A percentile compares a stretch with the other conserved stretches of the same genome.
These are phyloP conservation scores for Aspergillus hancockii DNA, from an alignment of 495 filamentous ascomycete genomes.

Conservation along the genomic window DNA sequence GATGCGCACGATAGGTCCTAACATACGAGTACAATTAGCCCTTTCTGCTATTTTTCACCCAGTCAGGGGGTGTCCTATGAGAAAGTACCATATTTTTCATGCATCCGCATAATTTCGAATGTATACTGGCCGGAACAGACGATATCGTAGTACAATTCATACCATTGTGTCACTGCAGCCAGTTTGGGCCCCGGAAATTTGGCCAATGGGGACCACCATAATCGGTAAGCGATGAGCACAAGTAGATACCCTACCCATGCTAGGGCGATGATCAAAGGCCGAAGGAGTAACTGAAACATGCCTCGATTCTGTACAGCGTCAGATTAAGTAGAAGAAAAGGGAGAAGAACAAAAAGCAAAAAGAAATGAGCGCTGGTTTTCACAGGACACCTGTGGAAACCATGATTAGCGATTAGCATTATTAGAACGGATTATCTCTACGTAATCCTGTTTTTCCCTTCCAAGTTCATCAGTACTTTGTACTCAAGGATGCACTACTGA, in stretches of 20 bases:
- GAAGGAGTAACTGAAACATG: constrained; percentile 11
- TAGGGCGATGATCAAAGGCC: constrained; percentile 1
- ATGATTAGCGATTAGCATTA: not conserved
- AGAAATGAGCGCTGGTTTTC: not conserved
- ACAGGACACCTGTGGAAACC: not conserved
- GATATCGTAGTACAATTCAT: constrained; percentile 33
- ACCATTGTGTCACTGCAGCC: constrained; percentile 39
- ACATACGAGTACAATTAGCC: not conserved
- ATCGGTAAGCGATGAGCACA: constrained; percentile 31
- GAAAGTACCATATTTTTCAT: constrained; percentile 35
- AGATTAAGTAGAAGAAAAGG: not conserved
- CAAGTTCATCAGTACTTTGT: not conserved
- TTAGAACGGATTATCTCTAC: too few species aligned
- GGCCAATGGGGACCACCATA: constrained; percentile 43
- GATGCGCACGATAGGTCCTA: constrained; percentile 38
- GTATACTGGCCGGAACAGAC: constrained; percentile 24
- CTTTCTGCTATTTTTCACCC: not conserved
- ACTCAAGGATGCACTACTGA: constrained; percentile 2
- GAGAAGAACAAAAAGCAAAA: not conserved
- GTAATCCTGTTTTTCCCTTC: not conserved
- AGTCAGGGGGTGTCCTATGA: not conserved
- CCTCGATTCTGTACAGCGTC: not conserved
- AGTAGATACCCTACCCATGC: constrained; percentile 8
- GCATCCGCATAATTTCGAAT: constrained; percentile 32
- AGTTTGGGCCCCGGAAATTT: constrained; percentile 49